These are phyloP conservation scores for bread wheat (Triticum aestivum) DNA, from an alignment of 176 grass and related monocot species.

Conservation along the genomic window DNA sequence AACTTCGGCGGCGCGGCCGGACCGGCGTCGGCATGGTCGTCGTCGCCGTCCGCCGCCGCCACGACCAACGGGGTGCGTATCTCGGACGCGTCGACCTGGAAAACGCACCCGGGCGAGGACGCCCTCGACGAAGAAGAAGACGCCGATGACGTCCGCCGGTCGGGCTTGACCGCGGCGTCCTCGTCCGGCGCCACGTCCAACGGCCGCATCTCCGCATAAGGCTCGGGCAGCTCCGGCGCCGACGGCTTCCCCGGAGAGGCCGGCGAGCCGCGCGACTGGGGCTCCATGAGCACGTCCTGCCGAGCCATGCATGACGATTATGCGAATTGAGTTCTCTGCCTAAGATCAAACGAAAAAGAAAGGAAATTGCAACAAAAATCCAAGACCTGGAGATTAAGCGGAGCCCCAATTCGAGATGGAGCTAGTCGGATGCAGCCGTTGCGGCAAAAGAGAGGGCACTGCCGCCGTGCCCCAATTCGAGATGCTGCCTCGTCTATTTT, in stretches of 20 bases:
- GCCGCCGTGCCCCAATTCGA: constrained; percentile 13
- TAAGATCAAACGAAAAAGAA: not conserved
- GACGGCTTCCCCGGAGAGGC: not conserved
- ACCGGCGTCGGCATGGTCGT: not conserved
- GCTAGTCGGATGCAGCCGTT: constrained; percentile 21
- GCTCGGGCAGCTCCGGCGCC: not conserved
- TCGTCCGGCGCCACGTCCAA: not conserved
- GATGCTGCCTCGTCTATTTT: constrained; percentile 32
- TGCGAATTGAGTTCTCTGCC: not conserved
- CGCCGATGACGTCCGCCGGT: constrained; percentile 19
- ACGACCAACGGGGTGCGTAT: not conserved
- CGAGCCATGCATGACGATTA: not conserved
- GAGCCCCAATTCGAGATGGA: constrained; percentile 34
- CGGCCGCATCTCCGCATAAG: not conserved
- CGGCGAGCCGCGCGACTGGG: constrained; percentile 30
- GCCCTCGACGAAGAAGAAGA: constrained; percentile 19
- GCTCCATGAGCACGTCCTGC: constrained; percentile 48
- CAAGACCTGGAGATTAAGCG: constrained; percentile 28
- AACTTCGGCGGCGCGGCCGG: not conserved
- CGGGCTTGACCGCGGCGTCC: not conserved
- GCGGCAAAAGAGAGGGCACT: constrained; percentile 38
- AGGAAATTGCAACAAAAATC: not conserved
- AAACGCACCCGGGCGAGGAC: constrained; percentile 7
- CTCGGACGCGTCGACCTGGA: constrained; percentile 31
- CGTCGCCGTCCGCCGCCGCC: not conserved